Base-by-base conservation (phyloP, 1,284 basidiomycete genomes). In the Phaffia rhodozyma region DNA sequence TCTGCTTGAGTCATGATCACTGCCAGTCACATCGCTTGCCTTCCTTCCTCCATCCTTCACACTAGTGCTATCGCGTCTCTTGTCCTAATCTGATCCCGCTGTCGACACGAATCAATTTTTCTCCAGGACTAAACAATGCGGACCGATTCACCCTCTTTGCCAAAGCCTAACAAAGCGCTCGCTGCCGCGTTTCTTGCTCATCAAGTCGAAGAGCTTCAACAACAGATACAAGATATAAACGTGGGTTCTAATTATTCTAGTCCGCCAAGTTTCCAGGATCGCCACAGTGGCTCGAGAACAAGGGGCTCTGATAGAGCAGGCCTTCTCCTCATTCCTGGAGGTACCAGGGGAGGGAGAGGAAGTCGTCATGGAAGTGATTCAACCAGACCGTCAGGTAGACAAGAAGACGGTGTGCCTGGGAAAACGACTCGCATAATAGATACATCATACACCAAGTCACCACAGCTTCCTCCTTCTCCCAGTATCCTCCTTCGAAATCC, bases 121-220 rank as follows among this genome's bases (percentile, higher is more conserved):
- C 38, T 43, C 38, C 38, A 43, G 6, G 16, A 43, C 13, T 43
- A 5, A 43, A 16, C 2, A 5, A 43, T 43, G 38, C 38, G 38
- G 38, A 43, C 38, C 38, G 38, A 43, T 43, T 16, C 38, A 16
- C 5, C 58, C 11, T 21, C 58, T 9, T 59, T 38, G 25, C 58
- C 58, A 30, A 50, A 30, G 43, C 25, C 47, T 13, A 50, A 48
- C 32, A 76, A 76, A 66, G 71, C 75, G n/a, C 69, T 77, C 13
- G 73, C 74, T 43, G 71, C 75, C 0, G 76, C 76, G 2, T 74
- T 74, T 63, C 70, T 77, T 60, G 71, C 70, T 55, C 74, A 76
- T 65, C 75, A 77, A 64, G 74, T 77, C 50, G 69, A 71, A 4
- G 70, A 76, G 63, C 72, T 77, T 54, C 74, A 77, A 64, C 66